Evolutionary conservation across 345 rosid species (phyloP).

Genomic region (Nephelium lappaceum): DNA sequence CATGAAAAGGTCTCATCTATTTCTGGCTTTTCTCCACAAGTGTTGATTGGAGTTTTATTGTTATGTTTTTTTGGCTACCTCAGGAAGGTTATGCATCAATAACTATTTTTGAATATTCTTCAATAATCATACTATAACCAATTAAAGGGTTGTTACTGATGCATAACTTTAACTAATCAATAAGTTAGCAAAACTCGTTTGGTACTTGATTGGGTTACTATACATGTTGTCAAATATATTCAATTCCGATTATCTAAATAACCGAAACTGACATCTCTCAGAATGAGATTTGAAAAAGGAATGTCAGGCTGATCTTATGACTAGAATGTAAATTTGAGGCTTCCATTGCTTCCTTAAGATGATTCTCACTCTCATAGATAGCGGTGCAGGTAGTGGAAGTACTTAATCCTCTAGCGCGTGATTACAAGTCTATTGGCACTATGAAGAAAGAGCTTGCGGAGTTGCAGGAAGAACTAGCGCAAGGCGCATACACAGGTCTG

Average conservation of each 20-base stretch:
- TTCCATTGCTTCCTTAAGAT: neutral
- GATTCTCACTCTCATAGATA: slow-evolving; percentile 17
- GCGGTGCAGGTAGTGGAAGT: slow-evolving; percentile 86
- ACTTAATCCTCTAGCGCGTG: slow-evolving; percentile 96
- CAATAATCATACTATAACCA: too few relatives aligned
- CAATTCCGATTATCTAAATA: too few relatives aligned
- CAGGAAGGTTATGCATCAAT: too few relatives aligned
- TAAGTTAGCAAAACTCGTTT: too few relatives aligned
- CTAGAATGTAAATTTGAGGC: neutral
- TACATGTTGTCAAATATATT: too few relatives aligned
- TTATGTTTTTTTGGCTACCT: too few relatives aligned
- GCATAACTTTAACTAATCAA: too few relatives aligned
- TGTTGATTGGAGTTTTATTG: neutral
- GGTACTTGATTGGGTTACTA: too few relatives aligned
- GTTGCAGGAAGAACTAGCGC: slow-evolving; percentile 78
- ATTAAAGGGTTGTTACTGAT: too few relatives aligned
- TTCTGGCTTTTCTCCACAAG: neutral
- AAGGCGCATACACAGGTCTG: slow-evolving; percentile 90
- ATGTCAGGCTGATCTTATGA: neutral
- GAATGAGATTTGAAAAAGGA: neutral
- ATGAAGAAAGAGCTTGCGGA: slow-evolving; percentile 90
- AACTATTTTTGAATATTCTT: too few relatives aligned
- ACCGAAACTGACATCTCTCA: neutral
- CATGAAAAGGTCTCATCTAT: slow-evolving; percentile 78
- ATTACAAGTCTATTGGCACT: slow-evolving; percentile 88